Evolutionary conservation across 805 yeast genomes (phyloP).

Genomic region (Saccharomycopsis sp.): DNA sequence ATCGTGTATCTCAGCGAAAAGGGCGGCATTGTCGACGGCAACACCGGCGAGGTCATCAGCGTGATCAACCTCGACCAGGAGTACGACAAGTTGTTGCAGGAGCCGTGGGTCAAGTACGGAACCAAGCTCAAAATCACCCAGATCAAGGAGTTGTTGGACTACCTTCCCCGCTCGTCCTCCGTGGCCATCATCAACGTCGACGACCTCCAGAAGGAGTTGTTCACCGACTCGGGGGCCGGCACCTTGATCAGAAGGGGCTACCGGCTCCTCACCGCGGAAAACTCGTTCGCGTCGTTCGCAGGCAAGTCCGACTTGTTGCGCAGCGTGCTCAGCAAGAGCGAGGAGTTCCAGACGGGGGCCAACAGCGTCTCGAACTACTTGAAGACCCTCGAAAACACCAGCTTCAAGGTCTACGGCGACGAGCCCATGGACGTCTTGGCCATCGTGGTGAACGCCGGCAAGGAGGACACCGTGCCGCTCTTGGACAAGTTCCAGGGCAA

Average conservation of each 20-base stretch:
- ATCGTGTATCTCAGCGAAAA: constrained; percentile 95
- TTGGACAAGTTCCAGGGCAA: constrained; percentile 84
- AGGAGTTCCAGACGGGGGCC: constrained; percentile 62
- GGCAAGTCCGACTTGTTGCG: constrained; percentile 61
- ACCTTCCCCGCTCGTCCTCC: constrained; percentile 92
- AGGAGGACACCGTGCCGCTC: constrained; percentile 44
- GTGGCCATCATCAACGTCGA: constrained; percentile 95
- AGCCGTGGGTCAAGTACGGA: constrained; percentile 98
- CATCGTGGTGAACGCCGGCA: constrained; percentile 49
- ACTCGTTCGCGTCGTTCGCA: constrained; percentile 58
- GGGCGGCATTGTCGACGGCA: constrained; percentile 94
- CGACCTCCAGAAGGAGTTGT: constrained; percentile 93
- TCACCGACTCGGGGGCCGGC: constrained; percentile 99
- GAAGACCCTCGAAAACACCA: constrained; percentile 48
- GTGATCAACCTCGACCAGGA: constrained; percentile 94
- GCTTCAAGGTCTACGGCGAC: constrained; percentile 71
- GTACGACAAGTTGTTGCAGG: constrained; percentile 81
- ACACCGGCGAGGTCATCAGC: constrained; percentile 82
- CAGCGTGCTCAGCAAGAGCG: constrained; percentile 68
- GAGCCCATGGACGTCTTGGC: constrained; percentile 95
- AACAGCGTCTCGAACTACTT: constrained; percentile 77
- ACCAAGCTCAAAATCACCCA: constrained; percentile 95
- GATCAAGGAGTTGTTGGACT: constrained; percentile 88
- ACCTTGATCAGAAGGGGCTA: constrained; percentile 97
- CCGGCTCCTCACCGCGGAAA: constrained; percentile 62